Evolutionary conservation across 208 protist genomes (phyloP).

Genomic region (Leishmania arabica): DNA sequence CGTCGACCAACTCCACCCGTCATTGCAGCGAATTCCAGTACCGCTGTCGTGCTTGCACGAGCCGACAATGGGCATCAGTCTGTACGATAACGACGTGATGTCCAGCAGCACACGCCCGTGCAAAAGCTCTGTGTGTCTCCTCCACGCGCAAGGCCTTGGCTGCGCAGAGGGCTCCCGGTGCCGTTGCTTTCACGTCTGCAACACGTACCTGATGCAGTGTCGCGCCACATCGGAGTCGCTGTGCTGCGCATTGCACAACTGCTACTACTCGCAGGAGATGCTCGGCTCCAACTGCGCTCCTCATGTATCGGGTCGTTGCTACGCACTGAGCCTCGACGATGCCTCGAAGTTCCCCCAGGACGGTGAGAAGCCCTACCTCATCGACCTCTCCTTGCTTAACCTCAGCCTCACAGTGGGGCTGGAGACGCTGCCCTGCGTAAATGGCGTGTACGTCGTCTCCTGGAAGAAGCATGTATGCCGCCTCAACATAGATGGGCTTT

Average conservation of each 20-base stretch:
- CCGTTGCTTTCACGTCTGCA: conserved; percentile 46
- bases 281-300: conserved; percentile 33
- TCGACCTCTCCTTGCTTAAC: conserved; percentile 43
- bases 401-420: conserved; percentile 51
- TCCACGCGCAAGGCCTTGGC: conserved; percentile 31
- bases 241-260: conserved; percentile 62
- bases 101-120: conserved; percentile 53
- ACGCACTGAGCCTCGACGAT: conserved; percentile 40
- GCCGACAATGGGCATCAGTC: conserved; percentile 36
- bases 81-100: conserved; percentile 59
- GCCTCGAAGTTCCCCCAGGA: conserved; percentile 22
- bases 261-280: conserved; percentile 67
- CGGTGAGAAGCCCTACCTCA: conserved; percentile 26
- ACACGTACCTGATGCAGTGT: conserved; percentile 39
- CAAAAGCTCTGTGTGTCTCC: conserved; percentile 47
- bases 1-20: conserved; percentile 47
- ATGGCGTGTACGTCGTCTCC: conserved; percentile 37
- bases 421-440: conserved; percentile 37
- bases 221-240: conserved; percentile 37
- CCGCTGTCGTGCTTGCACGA: conserved; percentile 47
- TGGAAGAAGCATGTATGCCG: conserved; percentile 50
- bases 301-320: conserved; percentile 36
- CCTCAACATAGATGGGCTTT: conserved; percentile 45
- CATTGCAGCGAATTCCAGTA: conserved; percentile 48
- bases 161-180: conserved; percentile 39